Conservation (phyloP, 2,329 filamentous ascomycete species). For the Trichoderma sp. region DNA sequence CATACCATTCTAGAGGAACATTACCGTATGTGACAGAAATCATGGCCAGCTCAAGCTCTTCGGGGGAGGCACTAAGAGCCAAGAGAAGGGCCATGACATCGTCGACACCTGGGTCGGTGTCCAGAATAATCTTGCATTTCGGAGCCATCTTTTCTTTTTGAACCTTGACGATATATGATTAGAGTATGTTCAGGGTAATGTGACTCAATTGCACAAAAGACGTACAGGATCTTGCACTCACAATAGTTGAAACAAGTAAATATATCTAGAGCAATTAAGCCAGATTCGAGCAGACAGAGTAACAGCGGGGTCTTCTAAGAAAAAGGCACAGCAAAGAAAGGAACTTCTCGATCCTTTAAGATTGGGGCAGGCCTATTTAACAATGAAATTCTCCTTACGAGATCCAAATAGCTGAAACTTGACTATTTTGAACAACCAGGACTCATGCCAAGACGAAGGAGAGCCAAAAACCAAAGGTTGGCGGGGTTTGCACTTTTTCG, state of each 20-base stretch:
- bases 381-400: neutral
- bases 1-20: conserved; percentile 78
- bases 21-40: conserved; percentile 94
- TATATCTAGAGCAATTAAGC: neutral
- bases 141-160: conserved; percentile 17
- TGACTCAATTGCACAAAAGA: neutral
- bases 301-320: neutral
- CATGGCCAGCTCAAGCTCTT: conserved; percentile 83
- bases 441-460: neutral
- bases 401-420: neutral
- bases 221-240: neutral
- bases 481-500: neutral
- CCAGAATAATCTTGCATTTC: conserved; percentile 79
- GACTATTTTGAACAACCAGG: neutral
- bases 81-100: conserved; percentile 88
- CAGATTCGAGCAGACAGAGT: neutral
- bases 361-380: neutral
- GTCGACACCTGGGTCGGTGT: conserved; percentile 79
- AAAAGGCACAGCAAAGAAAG: neutral
- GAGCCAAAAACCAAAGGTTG: neutral
- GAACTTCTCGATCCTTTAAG: neutral
- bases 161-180: neutral
- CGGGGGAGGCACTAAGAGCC: conserved; percentile 75
- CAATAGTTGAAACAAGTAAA: neutral
- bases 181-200: neutral